Evolutionary conservation across 176 grass and related monocot genomes (phyloP), one percentile per base, ranked within the genome.

Genomic region (Eleusine coracana): DNA sequence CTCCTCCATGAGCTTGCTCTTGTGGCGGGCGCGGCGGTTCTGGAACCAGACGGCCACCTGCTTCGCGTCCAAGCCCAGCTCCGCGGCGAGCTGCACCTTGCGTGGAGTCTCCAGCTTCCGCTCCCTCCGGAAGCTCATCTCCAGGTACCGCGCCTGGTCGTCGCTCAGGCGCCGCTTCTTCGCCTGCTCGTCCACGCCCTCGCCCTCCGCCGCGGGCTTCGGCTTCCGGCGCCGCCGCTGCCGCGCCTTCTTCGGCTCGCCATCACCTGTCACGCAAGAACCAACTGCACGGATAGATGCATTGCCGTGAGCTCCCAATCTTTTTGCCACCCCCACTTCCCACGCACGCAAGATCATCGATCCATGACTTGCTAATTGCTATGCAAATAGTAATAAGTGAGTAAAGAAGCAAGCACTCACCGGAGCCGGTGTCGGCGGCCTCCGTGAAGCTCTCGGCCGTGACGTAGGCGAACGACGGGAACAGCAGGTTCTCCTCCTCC

Each of bases 1-100:
- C 78, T 96, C 91, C 82, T 96, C 96, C 28, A 99, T 86, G 82
- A 96, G 89, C 87, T 99, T 99, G 83, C 80, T 94, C 91, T 99
- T 99, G 96, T 96, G 89, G 51, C 96, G 87, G 0, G 96, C 93
- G n/a, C 96, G 89, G 55, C 96, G 90, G 85, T 99, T 99, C 91
- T 99, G 93, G 80, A 99, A 99, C 96, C 96, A 99, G 29, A 99
- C 91, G 38, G 96, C 96, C 34, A 99, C 91, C 77, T 99, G 96
- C 85, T 99, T 99, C 11, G 89, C 89, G 37, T 99, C 96, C 7
- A 99, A 89, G 10, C 93, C 93, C 0, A 99, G 80, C 59, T 99
- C 96, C 1, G 82, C 14, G n/a, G 96, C 96, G 0, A 99, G 96
- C 76, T 87, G 83, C 49, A 99, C 77, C 89, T 99, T 99, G 59